phyloP scores from a whole-genome alignment of 805 yeast genomes.

The Nakazawaea wickerhamii region DNA sequence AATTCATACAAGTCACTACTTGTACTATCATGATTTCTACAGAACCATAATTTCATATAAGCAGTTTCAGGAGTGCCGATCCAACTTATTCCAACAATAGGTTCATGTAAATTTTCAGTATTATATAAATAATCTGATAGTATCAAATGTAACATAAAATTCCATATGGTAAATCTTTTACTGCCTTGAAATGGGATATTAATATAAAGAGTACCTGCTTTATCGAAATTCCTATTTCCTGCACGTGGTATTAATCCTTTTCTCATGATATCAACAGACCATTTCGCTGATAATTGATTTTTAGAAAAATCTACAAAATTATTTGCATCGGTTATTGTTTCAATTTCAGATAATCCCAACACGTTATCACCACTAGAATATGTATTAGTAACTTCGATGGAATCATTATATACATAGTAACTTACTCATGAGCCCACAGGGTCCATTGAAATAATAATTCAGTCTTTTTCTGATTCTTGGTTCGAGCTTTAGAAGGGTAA shows the following conservation, averaged over 20 bases:
- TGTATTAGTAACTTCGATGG: background rate
- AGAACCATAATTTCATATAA: conserved; percentile 5
- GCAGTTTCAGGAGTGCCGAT: background rate
- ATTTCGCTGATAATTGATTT: background rate
- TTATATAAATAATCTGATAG: conserved; percentile 2
- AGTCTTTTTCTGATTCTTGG: background rate
- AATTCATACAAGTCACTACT: conserved; percentile 2
- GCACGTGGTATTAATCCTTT: conserved; percentile 11
- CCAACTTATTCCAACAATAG: conserved; percentile 11
- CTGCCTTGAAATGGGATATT: conserved; percentile 4
- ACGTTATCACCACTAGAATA: conserved; percentile 2
- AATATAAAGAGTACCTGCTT: conserved; percentile 13
- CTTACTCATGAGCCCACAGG: conserved; percentile 15
- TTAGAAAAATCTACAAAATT: conserved; percentile 5
- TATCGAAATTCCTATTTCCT: background rate
- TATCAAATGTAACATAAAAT: background rate
- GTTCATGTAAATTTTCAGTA: conserved; percentile 9
- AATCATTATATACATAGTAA: too few species aligned
- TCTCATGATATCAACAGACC: conserved; percentile 13
- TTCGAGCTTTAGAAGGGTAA: background rate
- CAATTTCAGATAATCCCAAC: background rate
- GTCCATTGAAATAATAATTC: conserved; percentile 11
- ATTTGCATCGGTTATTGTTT: conserved; percentile 1
- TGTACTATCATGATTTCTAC: background rate
- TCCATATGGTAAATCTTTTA: conserved; percentile 12